Base-by-base conservation (phyloP, 345 rosid species). In the Nasturtium officinale region DNA sequence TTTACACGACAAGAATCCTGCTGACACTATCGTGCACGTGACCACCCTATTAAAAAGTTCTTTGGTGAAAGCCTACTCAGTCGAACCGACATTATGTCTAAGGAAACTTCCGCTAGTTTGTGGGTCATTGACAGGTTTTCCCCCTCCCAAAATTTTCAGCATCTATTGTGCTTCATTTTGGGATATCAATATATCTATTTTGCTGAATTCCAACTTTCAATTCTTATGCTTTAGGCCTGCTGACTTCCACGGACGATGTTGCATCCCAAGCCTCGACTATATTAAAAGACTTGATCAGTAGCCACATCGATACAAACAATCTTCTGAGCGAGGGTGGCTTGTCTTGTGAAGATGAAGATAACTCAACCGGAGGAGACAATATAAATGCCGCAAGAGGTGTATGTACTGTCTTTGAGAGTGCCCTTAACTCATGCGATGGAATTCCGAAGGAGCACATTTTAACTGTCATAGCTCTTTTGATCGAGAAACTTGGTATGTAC, bases 401-500 rank as follows among this genome's bases (percentile, higher is more conserved):
- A 52, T 91, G 97, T 76, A 55, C 78, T 65, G 69, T 79, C 72
- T 74, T 94, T 50, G 93, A 91, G 83, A 82, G 65, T 67, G 29
- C 62, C 62, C 70, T 94, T 12, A 54, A 51, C 71, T 78, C 84
- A 56, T 82, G 61, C 54, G 77, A 74, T 60, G 87, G 80, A 63
- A 72, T 69, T 74, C 96, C 91, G 32, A 81, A 77, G 9, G 85
- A 86, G 84, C 88, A 87, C 72, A 54, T 85, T 70, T 83, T 90
- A 79, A 78, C 78, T 7, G 85, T 82, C 69, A 79, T 81, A 61
- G 74, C 88, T 67, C 69, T 73, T 76, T 73, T 89, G 72, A 87
- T 89, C 73, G 76, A 77, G 54, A 88, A 82, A 79, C 92, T 95
- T 69, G 93, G 99, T 94, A 85, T 71, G 38, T 67, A 47, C 47